Base-by-base conservation (phyloP, 352 stramenopile genomes). In the Aphanomyces euteiches region DNA sequence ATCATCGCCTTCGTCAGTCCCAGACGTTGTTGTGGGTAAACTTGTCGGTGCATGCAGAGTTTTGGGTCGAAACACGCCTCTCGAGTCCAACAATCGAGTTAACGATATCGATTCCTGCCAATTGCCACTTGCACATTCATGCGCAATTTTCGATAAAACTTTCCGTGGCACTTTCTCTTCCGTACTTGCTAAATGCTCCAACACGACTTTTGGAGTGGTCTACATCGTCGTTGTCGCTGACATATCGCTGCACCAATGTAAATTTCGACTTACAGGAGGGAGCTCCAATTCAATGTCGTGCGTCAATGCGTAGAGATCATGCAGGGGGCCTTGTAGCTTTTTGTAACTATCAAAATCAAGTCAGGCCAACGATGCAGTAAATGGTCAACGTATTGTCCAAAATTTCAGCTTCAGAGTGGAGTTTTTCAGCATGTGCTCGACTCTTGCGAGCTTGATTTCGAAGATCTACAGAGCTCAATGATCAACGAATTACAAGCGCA, bases 91-190 rank as follows among this genome's bases (percentile, higher is more conserved):
- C 21, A 61, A 40, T 19, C 54, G 54, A 13, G 43, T 17, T 28
- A 61, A 37, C n/a, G 54, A 43, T 17, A 5, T 37, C 54, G 54
- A 61, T 12, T 61, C 17, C 34, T 61, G 37, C 64, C 64, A 70
- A 4, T 54, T 41, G 38, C 38, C 34, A 40, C 36, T 54, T 37
- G 40, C 48, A 41, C 64, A 70, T 36, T 41, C 47, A 4, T 7
- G 6, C 10, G 64, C 64, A 34, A 70, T 41, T 10, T 53, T 36
- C 8, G 64, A 70, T n/a, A 70, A 50, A 17, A 70, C 64, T 37
- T 64, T 45, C 21, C 61, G n/a, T 21, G 64, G 13, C n/a, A 63
- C 64, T 15, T 39, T 47, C n/a, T 41, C 64, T 47, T 70, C 64
- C 19, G 61, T 56, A 7, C 38, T 15, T 3, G 50, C 54, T 5